These are phyloP conservation scores for Camellia oleifera DNA, from an alignment of 179 eudicot species.

Conservation along the genomic window DNA sequence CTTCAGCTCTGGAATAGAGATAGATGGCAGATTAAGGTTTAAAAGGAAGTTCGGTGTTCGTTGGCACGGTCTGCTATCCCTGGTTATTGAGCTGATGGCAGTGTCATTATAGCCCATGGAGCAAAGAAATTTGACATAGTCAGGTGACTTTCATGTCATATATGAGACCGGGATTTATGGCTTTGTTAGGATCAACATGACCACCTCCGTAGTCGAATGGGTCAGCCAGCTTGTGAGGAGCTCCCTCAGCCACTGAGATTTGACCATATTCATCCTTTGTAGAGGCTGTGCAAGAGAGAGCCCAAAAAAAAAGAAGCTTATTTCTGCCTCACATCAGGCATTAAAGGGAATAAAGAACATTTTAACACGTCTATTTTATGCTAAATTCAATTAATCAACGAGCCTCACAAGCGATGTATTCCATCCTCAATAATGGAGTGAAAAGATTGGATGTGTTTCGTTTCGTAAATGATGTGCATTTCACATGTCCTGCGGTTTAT, in stretches of 20 bases:
- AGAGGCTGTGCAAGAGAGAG: constrained; percentile 16
- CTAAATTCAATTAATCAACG: no score
- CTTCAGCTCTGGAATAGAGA: constrained; percentile 28
- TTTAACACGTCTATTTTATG: no score
- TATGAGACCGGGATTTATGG: constrained; percentile 38
- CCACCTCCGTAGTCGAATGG: constrained; percentile 46
- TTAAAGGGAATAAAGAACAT: no score
- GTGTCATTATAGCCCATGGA: constrained; percentile 33
- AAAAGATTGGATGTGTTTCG: no score
- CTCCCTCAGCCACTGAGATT: constrained; percentile 26
- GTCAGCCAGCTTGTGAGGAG: constrained; percentile 30
- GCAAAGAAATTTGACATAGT: constrained; percentile 33
- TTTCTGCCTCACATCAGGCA: no score
- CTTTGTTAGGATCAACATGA: constrained; percentile 34
- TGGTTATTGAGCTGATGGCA: constrained; percentile 18
- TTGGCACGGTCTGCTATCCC: constrained; percentile 12
- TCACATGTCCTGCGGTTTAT: no score
- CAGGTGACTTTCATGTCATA: constrained; percentile 23
- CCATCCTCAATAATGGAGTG: no score
- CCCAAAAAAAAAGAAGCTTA: background rate
- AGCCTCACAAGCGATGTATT: no score
- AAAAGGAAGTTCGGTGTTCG: constrained; percentile 9
- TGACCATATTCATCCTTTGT: constrained; percentile 19
- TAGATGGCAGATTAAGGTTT: constrained; percentile 30
- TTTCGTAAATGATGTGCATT: no score